phyloP scores from a whole-genome alignment of 441 rosid genomes.

The Croton setiger region DNA sequence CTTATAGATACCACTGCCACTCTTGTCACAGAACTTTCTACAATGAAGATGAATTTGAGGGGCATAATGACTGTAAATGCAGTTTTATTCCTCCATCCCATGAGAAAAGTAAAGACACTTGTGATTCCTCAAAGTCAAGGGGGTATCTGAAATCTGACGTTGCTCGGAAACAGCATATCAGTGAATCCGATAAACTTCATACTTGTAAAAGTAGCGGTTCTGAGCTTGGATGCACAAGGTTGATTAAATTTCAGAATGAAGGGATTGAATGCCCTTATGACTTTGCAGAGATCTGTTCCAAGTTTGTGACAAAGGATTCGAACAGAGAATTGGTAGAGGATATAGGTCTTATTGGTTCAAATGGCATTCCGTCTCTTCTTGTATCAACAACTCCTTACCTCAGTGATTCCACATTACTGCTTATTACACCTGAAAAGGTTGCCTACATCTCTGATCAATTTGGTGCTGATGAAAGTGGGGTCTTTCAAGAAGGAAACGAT shows the following conservation, averaged over 20 bases:
- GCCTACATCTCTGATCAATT: constrained; percentile 31
- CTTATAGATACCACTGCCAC: constrained; percentile 42
- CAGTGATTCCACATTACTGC: constrained; percentile 35
- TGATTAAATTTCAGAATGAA: constrained; percentile 53
- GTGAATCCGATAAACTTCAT: constrained; percentile 34
- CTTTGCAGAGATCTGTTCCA: constrained; percentile 42
- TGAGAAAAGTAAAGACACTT: constrained; percentile 46
- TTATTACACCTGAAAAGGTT: constrained; percentile 31
- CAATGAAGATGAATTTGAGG: constrained; percentile 32
- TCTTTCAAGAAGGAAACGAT: constrained; percentile 17
- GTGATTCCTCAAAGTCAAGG: constrained; percentile 40
- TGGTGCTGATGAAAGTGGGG: constrained; percentile 20
- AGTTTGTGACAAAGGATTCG: constrained; percentile 40
- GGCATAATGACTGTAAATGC: constrained; percentile 40
- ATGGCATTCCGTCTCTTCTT: constrained; percentile 45
- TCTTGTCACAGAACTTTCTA: constrained; percentile 44
- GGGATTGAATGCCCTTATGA: constrained; percentile 39
- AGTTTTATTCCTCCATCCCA: constrained; percentile 28
- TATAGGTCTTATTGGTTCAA: constrained; percentile 57
- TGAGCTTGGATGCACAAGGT: constrained; percentile 44
- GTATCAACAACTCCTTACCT: constrained; percentile 27
- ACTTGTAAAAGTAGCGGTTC: constrained; percentile 32
- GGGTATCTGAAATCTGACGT: constrained; percentile 36
- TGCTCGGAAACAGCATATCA: constrained; percentile 21
- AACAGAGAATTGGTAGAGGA: constrained; percentile 48